Evolutionary conservation across 768 basidiomycete species (phyloP).

Genomic region (Leccinum olivaceopallidum): DNA sequence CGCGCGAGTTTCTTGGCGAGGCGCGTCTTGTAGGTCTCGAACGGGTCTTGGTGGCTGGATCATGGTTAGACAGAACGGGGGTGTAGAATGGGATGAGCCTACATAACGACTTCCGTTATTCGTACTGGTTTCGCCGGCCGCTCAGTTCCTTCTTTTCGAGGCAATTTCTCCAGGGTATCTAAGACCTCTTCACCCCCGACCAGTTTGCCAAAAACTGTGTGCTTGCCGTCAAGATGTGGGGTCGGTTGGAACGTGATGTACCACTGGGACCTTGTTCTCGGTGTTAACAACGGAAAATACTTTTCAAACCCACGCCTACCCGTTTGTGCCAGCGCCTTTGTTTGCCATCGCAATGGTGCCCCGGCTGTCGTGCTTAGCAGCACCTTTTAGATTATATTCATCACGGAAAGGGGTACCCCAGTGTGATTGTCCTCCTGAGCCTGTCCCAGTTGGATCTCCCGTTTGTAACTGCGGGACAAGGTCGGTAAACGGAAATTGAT

Average conservation of each 20-base stretch:
- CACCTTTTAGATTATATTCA: slow-evolving; percentile 85
- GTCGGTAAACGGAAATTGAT: not conserved
- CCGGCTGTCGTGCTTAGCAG: slow-evolving; percentile 82
- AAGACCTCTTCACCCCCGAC: slow-evolving; percentile 95
- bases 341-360: slow-evolving; percentile 96
- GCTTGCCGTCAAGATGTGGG: slow-evolving; percentile 87
- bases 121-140: slow-evolving; percentile 82
- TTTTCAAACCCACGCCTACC: slow-evolving; percentile 40
- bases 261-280: slow-evolving; percentile 76
- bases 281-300: slow-evolving; percentile 1
- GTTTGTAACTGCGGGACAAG: slow-evolving; percentile 77
- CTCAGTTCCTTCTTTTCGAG: slow-evolving; percentile 82
- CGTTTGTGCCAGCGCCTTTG: slow-evolving; percentile 88
- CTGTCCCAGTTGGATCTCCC: slow-evolving; percentile 96
- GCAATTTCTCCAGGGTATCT: slow-evolving; percentile 77
- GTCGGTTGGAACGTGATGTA: slow-evolving; percentile 87
- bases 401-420: slow-evolving; percentile 98
- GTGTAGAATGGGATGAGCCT: slow-evolving; percentile 29
- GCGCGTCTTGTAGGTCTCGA: slow-evolving; percentile 87
- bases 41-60: slow-evolving; percentile 87
- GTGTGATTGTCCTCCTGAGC: slow-evolving; percentile 86
- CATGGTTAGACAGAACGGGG: slow-evolving; percentile 5
- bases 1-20: slow-evolving; percentile 73
- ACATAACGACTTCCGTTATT: slow-evolving; percentile 89
- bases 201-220: slow-evolving; percentile 95